These are phyloP conservation scores for Penicillium pancosmium DNA, from an alignment of 495 filamentous ascomycete genomes.

Conservation along the genomic window DNA sequence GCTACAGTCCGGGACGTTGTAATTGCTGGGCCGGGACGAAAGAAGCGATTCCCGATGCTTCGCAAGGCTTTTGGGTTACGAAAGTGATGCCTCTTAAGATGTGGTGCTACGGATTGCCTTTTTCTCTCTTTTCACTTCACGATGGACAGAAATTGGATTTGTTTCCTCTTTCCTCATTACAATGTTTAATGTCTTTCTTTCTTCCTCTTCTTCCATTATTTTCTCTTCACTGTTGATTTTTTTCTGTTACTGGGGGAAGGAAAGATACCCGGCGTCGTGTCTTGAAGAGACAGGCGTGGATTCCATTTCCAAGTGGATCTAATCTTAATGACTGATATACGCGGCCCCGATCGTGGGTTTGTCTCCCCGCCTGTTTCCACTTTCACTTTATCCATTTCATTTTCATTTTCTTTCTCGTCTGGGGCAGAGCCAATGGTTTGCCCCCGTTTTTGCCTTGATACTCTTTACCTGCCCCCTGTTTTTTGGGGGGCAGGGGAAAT, in stretches of 20 bases:
- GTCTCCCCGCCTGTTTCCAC: constrained; percentile 13
- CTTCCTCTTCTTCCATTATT: constrained; percentile 12
- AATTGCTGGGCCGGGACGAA: constrained; percentile 44
- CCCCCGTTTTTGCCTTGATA: not conserved
- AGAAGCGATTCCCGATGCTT: constrained; percentile 54
- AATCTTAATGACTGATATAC: constrained; percentile 35
- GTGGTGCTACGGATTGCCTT: not conserved
- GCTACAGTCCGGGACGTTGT: constrained; percentile 35
- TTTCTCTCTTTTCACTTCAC: constrained; percentile 7
- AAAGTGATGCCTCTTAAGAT: constrained; percentile 22
- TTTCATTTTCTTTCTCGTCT: not conserved
- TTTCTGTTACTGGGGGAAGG: not conserved
- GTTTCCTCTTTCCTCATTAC: constrained; percentile 10
- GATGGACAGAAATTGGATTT: constrained; percentile 10
- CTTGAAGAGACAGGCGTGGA: not conserved
- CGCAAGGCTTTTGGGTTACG: constrained; percentile 52
- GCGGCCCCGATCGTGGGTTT: constrained; percentile 5
- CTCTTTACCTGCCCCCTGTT: not conserved
- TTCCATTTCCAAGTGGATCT: constrained; percentile 26
- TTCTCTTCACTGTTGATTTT: constrained; percentile 8
- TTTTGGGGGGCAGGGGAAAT: not conserved
- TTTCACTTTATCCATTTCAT: constrained; percentile 3
- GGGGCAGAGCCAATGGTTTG: not conserved
- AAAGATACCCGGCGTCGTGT: not conserved
- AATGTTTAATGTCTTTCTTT: constrained; percentile 21